Conservation (phyloP, 164 flowering plant species). For the Brasenia schreberi region DNA sequence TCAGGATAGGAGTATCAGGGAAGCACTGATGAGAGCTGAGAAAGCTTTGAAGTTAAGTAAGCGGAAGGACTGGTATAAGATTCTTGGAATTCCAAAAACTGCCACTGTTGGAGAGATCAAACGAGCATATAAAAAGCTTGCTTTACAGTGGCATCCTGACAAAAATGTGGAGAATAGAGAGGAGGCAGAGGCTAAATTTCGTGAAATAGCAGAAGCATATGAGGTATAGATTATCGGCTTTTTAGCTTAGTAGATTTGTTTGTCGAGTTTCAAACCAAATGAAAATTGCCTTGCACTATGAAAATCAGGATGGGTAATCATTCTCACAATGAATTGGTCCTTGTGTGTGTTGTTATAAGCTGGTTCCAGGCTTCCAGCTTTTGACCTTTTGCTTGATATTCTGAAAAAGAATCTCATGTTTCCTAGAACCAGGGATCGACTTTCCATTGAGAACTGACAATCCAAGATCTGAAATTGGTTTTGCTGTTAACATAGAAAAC, state of each 20-base stretch:
- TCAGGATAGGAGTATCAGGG: constrained; percentile 85
- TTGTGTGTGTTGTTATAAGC: no score
- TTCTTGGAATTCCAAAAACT: constrained; percentile 76
- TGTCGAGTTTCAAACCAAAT: no score
- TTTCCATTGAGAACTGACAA: no score
- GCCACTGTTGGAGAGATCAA: constrained; percentile 72
- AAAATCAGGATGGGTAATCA: no score
- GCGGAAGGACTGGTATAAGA: constrained; percentile 97
- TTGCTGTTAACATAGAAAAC: no score
- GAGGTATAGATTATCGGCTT: constrained; percentile 35
- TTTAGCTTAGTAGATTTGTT: neutral
- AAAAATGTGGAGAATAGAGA: constrained; percentile 93
- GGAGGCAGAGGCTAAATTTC: constrained; percentile 81
- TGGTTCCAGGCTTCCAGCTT: no score
- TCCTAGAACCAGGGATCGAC: no score
- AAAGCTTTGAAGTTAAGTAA: constrained; percentile 86
- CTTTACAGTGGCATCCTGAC: constrained; percentile 99
- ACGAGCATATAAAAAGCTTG: constrained; percentile 94
- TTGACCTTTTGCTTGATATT: no score
- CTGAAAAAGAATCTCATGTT: no score
- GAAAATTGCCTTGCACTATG: no score
- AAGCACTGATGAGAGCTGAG: constrained; percentile 74
- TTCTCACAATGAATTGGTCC: no score
- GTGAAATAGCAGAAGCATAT: constrained; percentile 96
- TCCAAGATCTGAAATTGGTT: no score